A percentile compares a stretch with the other conserved stretches of the same genome.
Evolutionary conservation across 163 green algal genomes (phyloP).

Genomic region (Coccomyxa subellipsoidea): DNA sequence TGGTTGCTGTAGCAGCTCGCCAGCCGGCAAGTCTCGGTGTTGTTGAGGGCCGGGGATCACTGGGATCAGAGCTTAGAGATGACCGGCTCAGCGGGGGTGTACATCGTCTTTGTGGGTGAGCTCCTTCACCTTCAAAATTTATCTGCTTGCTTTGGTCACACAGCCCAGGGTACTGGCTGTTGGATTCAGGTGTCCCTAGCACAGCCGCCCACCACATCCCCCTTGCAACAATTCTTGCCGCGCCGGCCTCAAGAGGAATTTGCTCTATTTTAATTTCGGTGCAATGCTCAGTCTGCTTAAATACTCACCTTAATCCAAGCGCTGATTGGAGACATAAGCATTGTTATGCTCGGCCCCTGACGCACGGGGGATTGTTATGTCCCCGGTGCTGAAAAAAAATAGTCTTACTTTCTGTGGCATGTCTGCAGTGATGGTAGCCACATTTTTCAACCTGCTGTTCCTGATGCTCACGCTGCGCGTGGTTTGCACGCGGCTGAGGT

Average conservation of each 20-base stretch:
- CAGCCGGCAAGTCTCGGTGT: neutral
- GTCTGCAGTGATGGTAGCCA: neutral
- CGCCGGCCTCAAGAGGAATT: too few relatives aligned
- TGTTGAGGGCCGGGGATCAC: neutral
- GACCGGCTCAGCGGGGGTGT: neutral
- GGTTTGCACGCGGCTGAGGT: neutral
- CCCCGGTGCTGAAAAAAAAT: too few relatives aligned
- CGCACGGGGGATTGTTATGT: too few relatives aligned
- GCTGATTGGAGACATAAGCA: too few relatives aligned
- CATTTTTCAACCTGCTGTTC: neutral
- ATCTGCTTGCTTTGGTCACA: neutral
- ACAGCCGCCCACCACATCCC: too few relatives aligned
- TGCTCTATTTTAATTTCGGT: too few relatives aligned
- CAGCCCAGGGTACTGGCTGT: neutral
- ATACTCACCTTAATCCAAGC: too few relatives aligned
- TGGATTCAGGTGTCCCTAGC: too few relatives aligned
- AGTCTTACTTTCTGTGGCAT: neutral
- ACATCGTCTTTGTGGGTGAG: neutral
- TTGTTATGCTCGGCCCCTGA: too few relatives aligned
- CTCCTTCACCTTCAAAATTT: neutral
- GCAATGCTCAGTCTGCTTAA: too few relatives aligned
- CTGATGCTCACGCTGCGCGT: neutral
- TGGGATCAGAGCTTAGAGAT: too few relatives aligned
- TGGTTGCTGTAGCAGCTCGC: neutral
- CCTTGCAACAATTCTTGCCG: too few relatives aligned